Evolutionary conservation across 805 yeast genomes (phyloP).

Genomic region (Cyberlindnera bimundalis): DNA sequence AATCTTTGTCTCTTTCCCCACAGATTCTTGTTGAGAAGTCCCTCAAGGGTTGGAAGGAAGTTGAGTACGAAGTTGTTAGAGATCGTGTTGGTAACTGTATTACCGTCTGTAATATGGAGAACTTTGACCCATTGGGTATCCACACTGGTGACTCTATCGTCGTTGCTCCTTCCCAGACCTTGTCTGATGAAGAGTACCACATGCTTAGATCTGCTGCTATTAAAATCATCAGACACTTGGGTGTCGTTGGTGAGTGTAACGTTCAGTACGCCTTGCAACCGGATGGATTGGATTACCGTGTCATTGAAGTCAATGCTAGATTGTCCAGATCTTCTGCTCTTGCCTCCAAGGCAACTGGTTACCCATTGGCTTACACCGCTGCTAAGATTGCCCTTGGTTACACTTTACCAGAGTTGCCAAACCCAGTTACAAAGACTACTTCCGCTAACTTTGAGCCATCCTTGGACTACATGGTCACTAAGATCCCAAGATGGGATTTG

Average conservation of each 20-base stretch:
- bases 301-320: slow-evolving; percentile 96
- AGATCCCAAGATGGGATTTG: slow-evolving; percentile 98
- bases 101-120: slow-evolving; percentile 99
- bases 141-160: slow-evolving; percentile 99
- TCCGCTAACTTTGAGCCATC: slow-evolving; percentile 97
- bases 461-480: slow-evolving; percentile 92
- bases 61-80: slow-evolving; percentile 97
- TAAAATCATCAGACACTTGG: slow-evolving; percentile 94
- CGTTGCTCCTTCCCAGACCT: slow-evolving; percentile 97
- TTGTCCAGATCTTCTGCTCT: slow-evolving; percentile 95
- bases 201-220: slow-evolving; percentile 98
- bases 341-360: slow-evolving; percentile 98
- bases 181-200: slow-evolving; percentile 95
- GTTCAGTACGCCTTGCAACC: slow-evolving; percentile 97
- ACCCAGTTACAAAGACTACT: slow-evolving; percentile 94
- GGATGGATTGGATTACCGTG: slow-evolving; percentile 91
- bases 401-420: slow-evolving; percentile 92
- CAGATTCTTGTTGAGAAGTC: slow-evolving; percentile 96
- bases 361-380: slow-evolving; percentile 97
- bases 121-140: slow-evolving; percentile 96
- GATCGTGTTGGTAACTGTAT: slow-evolving; percentile 96
- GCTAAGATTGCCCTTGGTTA: slow-evolving; percentile 95
- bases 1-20: slow-evolving; percentile 85
- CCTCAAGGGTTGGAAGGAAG: slow-evolving; percentile 98
- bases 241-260: slow-evolving; percentile 99